Base-by-base conservation (phyloP, 768 basidiomycete genomes). In the Macrolepiota fuliginosa region DNA sequence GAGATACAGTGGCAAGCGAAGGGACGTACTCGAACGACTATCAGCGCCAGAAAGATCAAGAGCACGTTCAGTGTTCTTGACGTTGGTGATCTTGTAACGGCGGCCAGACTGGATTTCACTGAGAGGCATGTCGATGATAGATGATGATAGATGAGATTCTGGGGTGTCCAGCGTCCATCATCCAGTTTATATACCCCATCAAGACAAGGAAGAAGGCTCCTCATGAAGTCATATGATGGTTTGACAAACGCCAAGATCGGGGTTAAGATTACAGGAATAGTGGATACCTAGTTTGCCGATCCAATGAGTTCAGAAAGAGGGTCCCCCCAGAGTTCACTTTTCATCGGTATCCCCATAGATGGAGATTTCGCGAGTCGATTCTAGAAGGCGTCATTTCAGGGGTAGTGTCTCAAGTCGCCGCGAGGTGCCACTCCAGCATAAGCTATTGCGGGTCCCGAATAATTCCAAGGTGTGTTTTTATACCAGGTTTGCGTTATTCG, bases 11-110 rank as follows among this genome's bases (percentile, higher is more conserved):
- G 22, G 0, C 29, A 9, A 19, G 53, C 3, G 13, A 35, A 13
- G n/a, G 24, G 40, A 47, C 56, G 19, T 47, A 49, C 56, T 29
- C 5, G 56, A 57, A 24, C 45, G 56, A 32, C 29, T 32, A 32
- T 32, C 29, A 7, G 29, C 29, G 7, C 62, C 64, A 47, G 61
- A 57, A 22, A 57, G 56, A 17, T 57, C 45, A 25, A 57, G 46
- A 12, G 35, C 32, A 32, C 25, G 29, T 22, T 57, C 45, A 11
- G 32, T 22, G 45, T 46, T 46, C 32, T 35, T 46, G n/a, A 47
- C 56, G 13, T 57, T 57, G 11, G 25, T 57, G n/a, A 57, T 39
- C 46, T 13, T 47, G 19, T 57, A 57, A 15, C 25, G 17, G 19
- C 24, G 24, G 32, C 32, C 32, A 24, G 45, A 46, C 7, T 57